Evolutionary conservation across 2,329 filamentous ascomycete genomes (phyloP).

Genomic region (Epichloe sylvatica): DNA sequence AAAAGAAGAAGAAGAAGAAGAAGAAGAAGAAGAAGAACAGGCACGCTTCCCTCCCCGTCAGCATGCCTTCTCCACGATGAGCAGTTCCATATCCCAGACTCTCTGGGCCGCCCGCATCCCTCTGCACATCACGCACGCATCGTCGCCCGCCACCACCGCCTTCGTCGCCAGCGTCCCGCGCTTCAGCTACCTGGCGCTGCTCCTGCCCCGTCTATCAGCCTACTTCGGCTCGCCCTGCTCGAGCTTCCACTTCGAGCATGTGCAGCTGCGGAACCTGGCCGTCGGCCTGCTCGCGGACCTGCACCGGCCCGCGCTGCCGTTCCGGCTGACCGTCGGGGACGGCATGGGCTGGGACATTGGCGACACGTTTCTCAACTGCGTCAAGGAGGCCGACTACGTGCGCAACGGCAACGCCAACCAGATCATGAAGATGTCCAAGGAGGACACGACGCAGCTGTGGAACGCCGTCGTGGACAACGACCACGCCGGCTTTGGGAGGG

Average conservation of each 20-base stretch:
- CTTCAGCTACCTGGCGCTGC: slow-evolving; percentile 44
- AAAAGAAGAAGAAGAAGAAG: no score
- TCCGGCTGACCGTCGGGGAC: slow-evolving; percentile 40
- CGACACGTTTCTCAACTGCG: slow-evolving; percentile 50
- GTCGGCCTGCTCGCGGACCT: slow-evolving; percentile 42
- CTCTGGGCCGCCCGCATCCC: slow-evolving; percentile 43
- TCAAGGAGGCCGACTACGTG: slow-evolving; percentile 69
- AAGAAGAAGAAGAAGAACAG: neutral
- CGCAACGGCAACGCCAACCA: slow-evolving; percentile 78
- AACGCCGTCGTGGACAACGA: slow-evolving; percentile 67
- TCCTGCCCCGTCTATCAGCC: slow-evolving; percentile 38
- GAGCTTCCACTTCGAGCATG: slow-evolving; percentile 43
- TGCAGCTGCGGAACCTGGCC: slow-evolving; percentile 39
- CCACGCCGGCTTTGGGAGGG: slow-evolving; percentile 53
- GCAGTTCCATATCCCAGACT: slow-evolving; percentile 25
- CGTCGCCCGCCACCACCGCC: slow-evolving; percentile 14
- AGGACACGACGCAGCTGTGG: slow-evolving; percentile 74
- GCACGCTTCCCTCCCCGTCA: slow-evolving; percentile 1
- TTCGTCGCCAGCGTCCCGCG: slow-evolving; percentile 42
- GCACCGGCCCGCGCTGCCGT: slow-evolving; percentile 40
- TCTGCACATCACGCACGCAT: slow-evolving; percentile 39
- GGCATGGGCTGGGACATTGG: slow-evolving; percentile 45
- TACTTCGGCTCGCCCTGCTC: slow-evolving; percentile 42
- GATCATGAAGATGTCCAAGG: slow-evolving; percentile 78
- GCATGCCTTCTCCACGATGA: slow-evolving; percentile 2